Conservation (phyloP, 2,329 filamentous ascomycete genomes). For the Aspergillus latus region DNA sequence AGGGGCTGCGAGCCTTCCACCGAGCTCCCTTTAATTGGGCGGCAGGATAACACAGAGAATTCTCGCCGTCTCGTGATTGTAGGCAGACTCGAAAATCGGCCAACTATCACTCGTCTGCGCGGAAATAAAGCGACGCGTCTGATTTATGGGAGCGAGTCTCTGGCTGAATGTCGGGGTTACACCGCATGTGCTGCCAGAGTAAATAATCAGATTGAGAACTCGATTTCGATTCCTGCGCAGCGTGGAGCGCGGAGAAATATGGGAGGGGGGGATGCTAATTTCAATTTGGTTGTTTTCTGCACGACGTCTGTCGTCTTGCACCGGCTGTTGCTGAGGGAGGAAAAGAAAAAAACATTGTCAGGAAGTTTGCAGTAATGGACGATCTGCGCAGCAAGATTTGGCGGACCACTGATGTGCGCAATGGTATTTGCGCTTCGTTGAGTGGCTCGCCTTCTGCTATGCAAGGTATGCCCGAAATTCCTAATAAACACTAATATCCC, state of each 20-base stretch:
- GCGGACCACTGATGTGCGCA: not conserved
- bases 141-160: not conserved
- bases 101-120: not conserved
- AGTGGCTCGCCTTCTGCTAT: not conserved
- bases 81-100: not conserved
- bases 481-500: slow-evolving; percentile 7
- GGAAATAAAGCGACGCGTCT: not conserved
- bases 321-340: no score
- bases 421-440: no score
- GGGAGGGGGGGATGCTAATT: not conserved
- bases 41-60: not conserved
- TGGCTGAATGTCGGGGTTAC: slow-evolving; percentile 1
- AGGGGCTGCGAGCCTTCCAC: not conserved
- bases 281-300: not conserved
- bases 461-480: slow-evolving; percentile 6
- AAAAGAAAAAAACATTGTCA: no score
- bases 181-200: slow-evolving; percentile 1
- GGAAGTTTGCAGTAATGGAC: not conserved
- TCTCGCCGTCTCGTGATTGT: not conserved
- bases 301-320: not conserved
- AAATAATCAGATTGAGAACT: not conserved
- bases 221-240: not conserved
- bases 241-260: not conserved
- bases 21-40: not conserved
- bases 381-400: not conserved